Base-by-base conservation (phyloP, 2,329 filamentous ascomycete genomes). In the Trichoderma semiorbis region DNA sequence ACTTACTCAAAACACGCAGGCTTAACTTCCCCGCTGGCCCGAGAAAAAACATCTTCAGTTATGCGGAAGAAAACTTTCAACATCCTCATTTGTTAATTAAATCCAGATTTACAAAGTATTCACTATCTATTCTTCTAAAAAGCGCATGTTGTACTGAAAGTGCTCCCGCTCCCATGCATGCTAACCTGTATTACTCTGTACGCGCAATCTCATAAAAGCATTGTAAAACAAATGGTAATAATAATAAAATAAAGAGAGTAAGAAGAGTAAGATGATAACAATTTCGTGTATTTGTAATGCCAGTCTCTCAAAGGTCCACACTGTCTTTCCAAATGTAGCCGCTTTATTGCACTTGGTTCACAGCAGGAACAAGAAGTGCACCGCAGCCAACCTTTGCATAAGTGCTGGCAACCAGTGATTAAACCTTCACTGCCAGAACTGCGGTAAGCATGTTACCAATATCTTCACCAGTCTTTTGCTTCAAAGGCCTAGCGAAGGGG, bases 381-480 rank as follows among this genome's bases (percentile, higher is more conserved):
- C 12, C 43, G n/a, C 5, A 3, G 43, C 18, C 10, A 50, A 21
- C 43, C n/a, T n/a, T 50, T 50, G n/a, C 14, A 14, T 5, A n/a
- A 14, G 0, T 12, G 24, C 21, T 12, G 32, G 30, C n/a, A 21
- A 14, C 30, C 16, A 43, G 7, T 43, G 39, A n/a, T 61, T 34
- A 69, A 5, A 61, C 66, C 21, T 50, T 14, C 14, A 61, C 66
- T 14, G 55, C 66, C n/a, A 10, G 1, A 26, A 69, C 36, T 18
- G 10, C n/a, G 24, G 26, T 16, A 34, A 69, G 34, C 36, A 69
- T 61, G 16, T n/a, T 21, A 5, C 14, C 21, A 18, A 69, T 61
- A 47, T 69, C 65, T 10, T 10, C n/a, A n/a, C n/a, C n/a, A 10
- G 36, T 50, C 36, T 69, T 69, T 30, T 69, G 66, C 16, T 18